A percentile compares a stretch with the other conserved stretches of the same genome.
phyloP scores from a whole-genome alignment of 306 rosid species.

The Quercus rubra region DNA sequence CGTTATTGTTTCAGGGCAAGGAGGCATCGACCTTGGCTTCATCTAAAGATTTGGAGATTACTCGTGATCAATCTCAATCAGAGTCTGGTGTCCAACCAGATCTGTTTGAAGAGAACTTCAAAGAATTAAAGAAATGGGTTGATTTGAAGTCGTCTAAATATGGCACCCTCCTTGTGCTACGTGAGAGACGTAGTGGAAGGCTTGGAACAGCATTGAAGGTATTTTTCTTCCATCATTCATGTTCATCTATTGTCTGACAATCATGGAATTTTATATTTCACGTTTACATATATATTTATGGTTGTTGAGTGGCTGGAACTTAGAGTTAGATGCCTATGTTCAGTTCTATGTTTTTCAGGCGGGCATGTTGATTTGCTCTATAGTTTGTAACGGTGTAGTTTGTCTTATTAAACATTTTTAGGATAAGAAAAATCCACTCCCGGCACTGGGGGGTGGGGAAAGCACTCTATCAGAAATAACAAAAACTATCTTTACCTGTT shows the following conservation, averaged over 20 bases:
- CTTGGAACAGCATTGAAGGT: constrained; percentile 94
- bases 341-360: background rate
- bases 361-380: background rate
- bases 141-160: constrained; percentile 69
- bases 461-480: background rate
- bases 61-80: constrained; percentile 26
- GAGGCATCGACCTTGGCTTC: constrained; percentile 24
- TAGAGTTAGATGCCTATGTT: background rate
- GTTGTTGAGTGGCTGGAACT: background rate
- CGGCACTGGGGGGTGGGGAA: no score
- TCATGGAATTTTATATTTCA: background rate
- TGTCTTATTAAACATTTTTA: background rate
- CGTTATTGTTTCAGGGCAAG: constrained; percentile 46
- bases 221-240: background rate
- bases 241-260: background rate
- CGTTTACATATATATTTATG: no score
- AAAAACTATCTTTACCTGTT: background rate
- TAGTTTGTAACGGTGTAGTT: background rate
- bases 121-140: constrained; percentile 85
- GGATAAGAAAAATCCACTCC: background rate
- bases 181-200: constrained; percentile 71
- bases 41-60: constrained; percentile 26
- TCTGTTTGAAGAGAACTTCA: constrained; percentile 71
- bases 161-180: constrained; percentile 67
- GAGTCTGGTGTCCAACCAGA: constrained; percentile 37